Evolutionary conservation across 1,284 basidiomycete genomes (phyloP).

Genomic region (Chalciporus piperatoides): DNA sequence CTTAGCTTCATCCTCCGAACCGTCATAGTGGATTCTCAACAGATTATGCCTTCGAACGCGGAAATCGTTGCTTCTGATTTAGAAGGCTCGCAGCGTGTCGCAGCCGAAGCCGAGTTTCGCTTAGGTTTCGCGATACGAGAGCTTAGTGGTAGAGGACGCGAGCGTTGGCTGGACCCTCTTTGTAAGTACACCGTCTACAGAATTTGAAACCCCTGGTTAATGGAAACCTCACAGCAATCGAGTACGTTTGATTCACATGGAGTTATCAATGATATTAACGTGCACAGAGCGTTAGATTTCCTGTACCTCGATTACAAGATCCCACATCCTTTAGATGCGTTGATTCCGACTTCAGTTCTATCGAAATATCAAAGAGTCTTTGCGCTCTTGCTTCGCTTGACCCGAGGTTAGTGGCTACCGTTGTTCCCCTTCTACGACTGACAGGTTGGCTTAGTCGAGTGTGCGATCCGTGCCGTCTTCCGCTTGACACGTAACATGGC

Average conservation of each 20-base stretch:
- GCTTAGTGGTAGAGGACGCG: conserved; percentile 58
- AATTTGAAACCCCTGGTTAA: conserved; percentile 11
- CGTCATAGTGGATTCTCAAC: conserved; percentile 74
- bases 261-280: conserved; percentile 54
- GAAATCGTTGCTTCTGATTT: conserved; percentile 12
- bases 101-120: conserved; percentile 69
- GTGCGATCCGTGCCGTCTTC: conserved; percentile 63
- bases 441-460: conserved; percentile 51
- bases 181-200: conserved; percentile 43
- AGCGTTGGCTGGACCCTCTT: conserved; percentile 75
- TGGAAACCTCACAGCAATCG: conserved; percentile 19
- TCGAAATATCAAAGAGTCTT: conserved; percentile 85
- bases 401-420: conserved; percentile 53
- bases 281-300: conserved; percentile 75
- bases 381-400: conserved; percentile 70
- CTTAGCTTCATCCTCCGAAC: conserved; percentile 76
- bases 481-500: conserved; percentile 49
- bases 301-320: conserved; percentile 84
- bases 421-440: conserved; percentile 1
- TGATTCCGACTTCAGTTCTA: conserved; percentile 67
- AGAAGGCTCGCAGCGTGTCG: conserved; percentile 33
- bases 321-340: conserved; percentile 62
- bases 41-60: conserved; percentile 24
- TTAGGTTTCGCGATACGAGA: conserved; percentile 81
- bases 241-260: conserved; percentile 21